These are phyloP conservation scores for Wickerhamiella allomyrinae DNA, from an alignment of 805 yeast species.

Conservation along the genomic window DNA sequence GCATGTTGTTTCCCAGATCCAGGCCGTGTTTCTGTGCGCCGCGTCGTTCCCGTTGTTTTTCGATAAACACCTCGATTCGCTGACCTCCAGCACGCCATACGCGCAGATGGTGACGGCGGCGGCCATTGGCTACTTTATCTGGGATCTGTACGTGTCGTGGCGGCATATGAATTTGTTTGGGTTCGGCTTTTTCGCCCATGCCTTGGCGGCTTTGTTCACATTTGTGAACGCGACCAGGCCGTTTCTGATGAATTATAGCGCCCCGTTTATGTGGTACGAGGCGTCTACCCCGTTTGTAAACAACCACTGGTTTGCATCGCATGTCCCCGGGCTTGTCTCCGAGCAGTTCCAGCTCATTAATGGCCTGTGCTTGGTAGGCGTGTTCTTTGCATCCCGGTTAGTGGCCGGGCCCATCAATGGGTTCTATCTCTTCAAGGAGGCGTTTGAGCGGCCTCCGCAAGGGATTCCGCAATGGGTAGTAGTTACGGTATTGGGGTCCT, in stretches of 20 bases:
- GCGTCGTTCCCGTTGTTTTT: slow-evolving; percentile 51
- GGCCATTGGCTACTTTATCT: slow-evolving; percentile 74
- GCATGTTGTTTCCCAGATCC: slow-evolving; percentile 80
- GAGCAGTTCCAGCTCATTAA: slow-evolving; percentile 42
- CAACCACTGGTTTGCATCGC: slow-evolving; percentile 77
- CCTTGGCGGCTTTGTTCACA: slow-evolving; percentile 63
- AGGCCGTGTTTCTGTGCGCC: slow-evolving; percentile 50
- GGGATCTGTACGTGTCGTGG: slow-evolving; percentile 72
- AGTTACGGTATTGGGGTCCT: slow-evolving; percentile 37
- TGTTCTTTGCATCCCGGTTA: slow-evolving; percentile 68
- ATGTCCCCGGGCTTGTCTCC: slow-evolving; percentile 58
- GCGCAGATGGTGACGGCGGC: slow-evolving; percentile 59
- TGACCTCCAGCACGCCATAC: slow-evolving; percentile 61
- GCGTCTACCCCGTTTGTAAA: slow-evolving; percentile 90
- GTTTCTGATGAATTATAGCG: slow-evolving; percentile 66
- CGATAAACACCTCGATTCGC: slow-evolving; percentile 41
- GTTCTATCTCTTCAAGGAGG: slow-evolving; percentile 25
- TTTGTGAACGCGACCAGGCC: slow-evolving; percentile 53
- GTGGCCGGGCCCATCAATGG: slow-evolving; percentile 80
- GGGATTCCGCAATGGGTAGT: slow-evolving; percentile 37
- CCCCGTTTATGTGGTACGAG: slow-evolving; percentile 74
- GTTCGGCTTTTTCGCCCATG: slow-evolving; percentile 68
- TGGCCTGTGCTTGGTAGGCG: slow-evolving; percentile 52
- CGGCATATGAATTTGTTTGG: slow-evolving; percentile 59
- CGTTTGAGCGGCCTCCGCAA: slow-evolving; percentile 13